Evolutionary conservation across 139 green algal genomes (phyloP).

Genomic region (Pseudopediastrum boryanum): DNA sequence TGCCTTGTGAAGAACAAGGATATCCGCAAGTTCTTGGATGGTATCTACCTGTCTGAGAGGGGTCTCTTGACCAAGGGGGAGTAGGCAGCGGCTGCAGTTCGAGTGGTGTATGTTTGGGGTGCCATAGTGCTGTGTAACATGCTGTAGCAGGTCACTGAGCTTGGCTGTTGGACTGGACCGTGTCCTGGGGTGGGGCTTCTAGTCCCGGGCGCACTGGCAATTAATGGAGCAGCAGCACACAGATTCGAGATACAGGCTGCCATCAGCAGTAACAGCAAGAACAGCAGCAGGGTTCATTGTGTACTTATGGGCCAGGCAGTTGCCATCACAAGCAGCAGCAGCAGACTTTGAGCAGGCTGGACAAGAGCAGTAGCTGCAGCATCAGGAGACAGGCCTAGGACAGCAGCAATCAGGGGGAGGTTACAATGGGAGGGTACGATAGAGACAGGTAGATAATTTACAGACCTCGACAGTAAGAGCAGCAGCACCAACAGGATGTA

Average conservation of each 20-base stretch:
- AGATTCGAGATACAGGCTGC: too few relatives aligned
- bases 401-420: neutral
- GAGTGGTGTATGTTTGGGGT: neutral
- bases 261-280: neutral
- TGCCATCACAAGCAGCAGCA: neutral
- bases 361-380: neutral
- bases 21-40: slow-evolving; percentile 99
- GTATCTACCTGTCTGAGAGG: slow-evolving; percentile 95
- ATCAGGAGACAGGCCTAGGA: neutral
- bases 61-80: slow-evolving; percentile 67
- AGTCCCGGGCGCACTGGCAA: too few relatives aligned
- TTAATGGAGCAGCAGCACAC: too few relatives aligned
- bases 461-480: too few relatives aligned
- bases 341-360: neutral
- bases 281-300: neutral
- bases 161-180: too few relatives aligned
- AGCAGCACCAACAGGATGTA: too few relatives aligned
- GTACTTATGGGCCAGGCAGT: neutral
- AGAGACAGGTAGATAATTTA: too few relatives aligned
- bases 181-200: too few relatives aligned
- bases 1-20: slow-evolving; percentile 92
- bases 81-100: neutral
- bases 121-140: neutral
- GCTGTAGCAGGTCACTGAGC: neutral
- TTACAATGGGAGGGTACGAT: too few relatives aligned